Evolutionary conservation across 1,139 yeast species (phyloP), one percentile per base, ranked within the genome.

Genomic region (Yamadazyma atlantica): DNA sequence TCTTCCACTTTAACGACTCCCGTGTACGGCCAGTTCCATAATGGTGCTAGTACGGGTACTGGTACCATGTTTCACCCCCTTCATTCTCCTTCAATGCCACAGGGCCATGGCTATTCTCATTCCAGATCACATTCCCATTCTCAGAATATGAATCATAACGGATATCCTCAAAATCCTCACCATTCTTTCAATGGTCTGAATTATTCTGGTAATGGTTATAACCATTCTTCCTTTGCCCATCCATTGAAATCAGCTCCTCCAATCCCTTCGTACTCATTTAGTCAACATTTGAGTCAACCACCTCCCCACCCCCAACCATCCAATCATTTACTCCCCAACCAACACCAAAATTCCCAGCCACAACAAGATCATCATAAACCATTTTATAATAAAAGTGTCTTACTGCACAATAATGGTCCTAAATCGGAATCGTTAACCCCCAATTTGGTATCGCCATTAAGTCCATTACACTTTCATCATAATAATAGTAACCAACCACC

Each of bases 401-500:
- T 39, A 4, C 33, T 33, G 19, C 21, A 35, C 16, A 15, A 28
- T 38, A 28, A 14, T 21, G 26, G 48, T 33, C 22, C 49, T 33
- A 19, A 42, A 30, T 51, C 56, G n/a, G 51, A 56, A 7, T 50
- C 59, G n/a, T 51, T 55, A 29, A 58, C 62, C 12, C 68, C 70
- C 5, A 58, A 58, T 41, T 49, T 66, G 49, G 66, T 64, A 12
- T 62, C 68, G 39, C 75, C 75, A 8, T 54, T 70, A 34, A 60
- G 67, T 17, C 75, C 75, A 18, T 55, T 69, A 28, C 69, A 67
- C 48, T 72, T 65, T 46, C 73, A 65, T 32, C 34, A 38, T 17
- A 32, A 28, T 14, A 27, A 32, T 17, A 15, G 21, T 15, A 28
- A 10, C 9, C 29, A 32, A 21, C 29, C 27, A 16, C 15, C 15